A percentile compares a stretch with the other conserved stretches of the same genome.
phyloP scores from a whole-genome alignment of 345 rosid species.

The Salix udensis region DNA sequence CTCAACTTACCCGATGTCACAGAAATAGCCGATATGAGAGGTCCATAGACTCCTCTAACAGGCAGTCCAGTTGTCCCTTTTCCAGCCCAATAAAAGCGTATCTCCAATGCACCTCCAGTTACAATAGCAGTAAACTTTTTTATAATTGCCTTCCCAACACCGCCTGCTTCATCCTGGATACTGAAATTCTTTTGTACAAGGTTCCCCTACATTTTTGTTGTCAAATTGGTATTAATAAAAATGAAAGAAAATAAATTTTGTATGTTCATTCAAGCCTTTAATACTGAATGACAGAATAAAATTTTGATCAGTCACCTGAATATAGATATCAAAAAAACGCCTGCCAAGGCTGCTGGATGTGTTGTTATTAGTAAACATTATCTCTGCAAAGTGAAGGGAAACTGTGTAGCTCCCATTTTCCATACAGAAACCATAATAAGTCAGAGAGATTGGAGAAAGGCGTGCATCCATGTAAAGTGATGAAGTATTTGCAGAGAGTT shows the following conservation, averaged over 20 bases:
- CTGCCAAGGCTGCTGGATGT: background rate
- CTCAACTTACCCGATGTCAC: conserved; percentile 6
- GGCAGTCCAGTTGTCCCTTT: conserved; percentile 17
- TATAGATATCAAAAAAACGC: background rate
- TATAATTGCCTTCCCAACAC: conserved; percentile 7
- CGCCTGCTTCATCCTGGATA: background rate
- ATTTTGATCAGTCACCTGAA: background rate
- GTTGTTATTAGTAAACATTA: background rate
- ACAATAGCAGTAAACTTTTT: conserved; percentile 12
- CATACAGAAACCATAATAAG: background rate
- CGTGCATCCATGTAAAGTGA: conserved; percentile 5
- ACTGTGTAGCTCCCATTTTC: background rate
- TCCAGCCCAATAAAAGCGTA: conserved; percentile 22
- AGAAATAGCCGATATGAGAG: conserved; percentile 18
- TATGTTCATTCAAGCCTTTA: too few relatives aligned
- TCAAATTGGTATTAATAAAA: background rate
- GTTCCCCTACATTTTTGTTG: background rate
- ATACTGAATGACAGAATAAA: too few relatives aligned
- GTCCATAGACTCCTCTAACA: conserved; percentile 15
- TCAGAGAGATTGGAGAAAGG: background rate
- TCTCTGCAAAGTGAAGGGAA: conserved; percentile 7
- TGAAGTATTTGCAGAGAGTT: background rate
- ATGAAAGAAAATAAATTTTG: background rate
- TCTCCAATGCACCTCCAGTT: conserved; percentile 1
- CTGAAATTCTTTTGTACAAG: background rate